Percentiles rank a stretch among this genome's conserved stretches.
These are phyloP conservation scores for Cenchrus purpureus DNA, from an alignment of 176 grass and related monocot genomes.

Conservation along the genomic window DNA sequence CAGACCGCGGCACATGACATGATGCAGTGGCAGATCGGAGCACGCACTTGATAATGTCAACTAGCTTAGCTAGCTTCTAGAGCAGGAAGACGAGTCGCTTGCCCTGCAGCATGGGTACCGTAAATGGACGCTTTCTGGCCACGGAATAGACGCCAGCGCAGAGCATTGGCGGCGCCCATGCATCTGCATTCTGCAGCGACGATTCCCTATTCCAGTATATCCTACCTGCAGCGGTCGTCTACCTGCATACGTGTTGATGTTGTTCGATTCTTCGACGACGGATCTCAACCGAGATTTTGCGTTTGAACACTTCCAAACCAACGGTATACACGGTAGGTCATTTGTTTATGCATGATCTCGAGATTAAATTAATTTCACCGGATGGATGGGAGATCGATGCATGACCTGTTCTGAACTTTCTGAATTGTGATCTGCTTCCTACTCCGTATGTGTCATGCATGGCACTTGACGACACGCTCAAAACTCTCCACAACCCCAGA, in stretches of 20 bases:
- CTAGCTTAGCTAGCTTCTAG: slow-evolving; percentile 1
- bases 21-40: not conserved
- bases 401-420: too few relatives aligned
- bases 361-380: not conserved
- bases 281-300: not conserved
- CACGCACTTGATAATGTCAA: not conserved
- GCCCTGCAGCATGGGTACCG: not conserved
- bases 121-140: not conserved
- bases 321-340: not conserved
- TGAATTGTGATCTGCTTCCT: not conserved
- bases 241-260: not conserved
- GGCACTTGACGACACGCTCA: not conserved
- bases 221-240: not conserved
- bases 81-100: slow-evolving; percentile 7
- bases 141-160: not conserved
- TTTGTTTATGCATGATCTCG: not conserved
- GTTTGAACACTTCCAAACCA: not conserved
- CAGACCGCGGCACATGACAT: not conserved
- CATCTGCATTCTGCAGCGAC: not conserved
- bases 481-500: not conserved
- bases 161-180: not conserved
- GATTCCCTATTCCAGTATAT: not conserved
- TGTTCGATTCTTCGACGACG: not conserved
- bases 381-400: not conserved
- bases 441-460: not conserved